A percentile compares a stretch with the other conserved stretches of the same genome.
These are phyloP conservation scores for Trichoderma koningiopsis DNA, from an alignment of 2,329 filamentous ascomycete species.

Conservation along the genomic window DNA sequence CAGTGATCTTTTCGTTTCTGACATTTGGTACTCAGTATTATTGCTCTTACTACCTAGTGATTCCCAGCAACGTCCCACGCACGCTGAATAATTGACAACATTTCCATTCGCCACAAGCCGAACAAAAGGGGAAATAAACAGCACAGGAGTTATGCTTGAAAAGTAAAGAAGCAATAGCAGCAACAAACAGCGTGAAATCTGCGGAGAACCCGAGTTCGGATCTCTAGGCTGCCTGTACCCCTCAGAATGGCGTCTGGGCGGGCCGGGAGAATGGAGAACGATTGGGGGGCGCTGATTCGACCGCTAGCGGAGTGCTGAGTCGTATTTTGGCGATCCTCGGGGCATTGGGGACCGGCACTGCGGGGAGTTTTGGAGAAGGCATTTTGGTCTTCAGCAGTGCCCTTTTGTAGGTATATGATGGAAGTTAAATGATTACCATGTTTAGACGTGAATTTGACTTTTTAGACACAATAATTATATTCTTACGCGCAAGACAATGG, in stretches of 20 bases:
- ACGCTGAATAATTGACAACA: background rate
- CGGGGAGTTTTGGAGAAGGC: background rate
- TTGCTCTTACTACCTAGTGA: background rate
- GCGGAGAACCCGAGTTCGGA: background rate
- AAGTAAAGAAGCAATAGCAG: background rate
- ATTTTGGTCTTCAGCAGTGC: background rate
- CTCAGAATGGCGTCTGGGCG: slow-evolving; percentile 1
- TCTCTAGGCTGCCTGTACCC: background rate
- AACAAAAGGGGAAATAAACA: background rate
- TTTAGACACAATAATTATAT: background rate
- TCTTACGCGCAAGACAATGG: background rate
- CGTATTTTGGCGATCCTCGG: background rate
- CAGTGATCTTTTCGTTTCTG: background rate
- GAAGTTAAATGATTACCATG: background rate
- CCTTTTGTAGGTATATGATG: background rate
- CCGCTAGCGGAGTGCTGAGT: slow-evolving; percentile 1
- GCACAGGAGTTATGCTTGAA: background rate
- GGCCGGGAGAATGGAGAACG: background rate
- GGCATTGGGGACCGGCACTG: background rate
- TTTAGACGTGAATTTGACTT: background rate
- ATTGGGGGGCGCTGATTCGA: slow-evolving; percentile 1
- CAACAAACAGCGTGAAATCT: background rate
- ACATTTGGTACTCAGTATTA: background rate
- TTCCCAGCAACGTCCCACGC: background rate
- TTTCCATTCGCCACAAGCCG: background rate